phyloP scores from a whole-genome alignment of 768 basidiomycete genomes.

The Gautieria morchelliformis region DNA sequence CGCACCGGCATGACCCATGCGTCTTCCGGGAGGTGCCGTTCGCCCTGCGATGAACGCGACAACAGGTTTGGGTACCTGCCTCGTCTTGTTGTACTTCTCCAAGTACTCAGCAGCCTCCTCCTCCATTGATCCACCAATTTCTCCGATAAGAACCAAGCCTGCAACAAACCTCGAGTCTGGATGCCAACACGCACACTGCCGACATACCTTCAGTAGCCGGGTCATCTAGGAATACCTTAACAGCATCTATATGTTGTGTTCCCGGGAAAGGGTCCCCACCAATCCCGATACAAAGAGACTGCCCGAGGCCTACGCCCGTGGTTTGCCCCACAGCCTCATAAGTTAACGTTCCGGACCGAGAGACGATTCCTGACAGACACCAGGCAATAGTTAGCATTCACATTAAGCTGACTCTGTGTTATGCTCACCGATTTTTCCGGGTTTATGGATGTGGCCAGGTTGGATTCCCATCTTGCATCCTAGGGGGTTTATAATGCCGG shows the following conservation, averaged over 20 bases:
- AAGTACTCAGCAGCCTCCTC: constrained; percentile 98
- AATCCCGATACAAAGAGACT: constrained; percentile 93
- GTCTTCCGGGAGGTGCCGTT: constrained; percentile 93
- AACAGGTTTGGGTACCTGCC: constrained; percentile 82
- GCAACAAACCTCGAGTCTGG: constrained; percentile 9
- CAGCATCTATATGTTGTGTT: constrained; percentile 89
- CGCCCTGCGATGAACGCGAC: constrained; percentile 97
- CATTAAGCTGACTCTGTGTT: background rate
- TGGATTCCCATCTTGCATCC: constrained; percentile 99
- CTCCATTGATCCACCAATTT: constrained; percentile 99
- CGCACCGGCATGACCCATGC: constrained; percentile 98
- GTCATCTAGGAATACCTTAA: constrained; percentile 94
- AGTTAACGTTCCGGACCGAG: constrained; percentile 90
- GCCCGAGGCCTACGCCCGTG: constrained; percentile 89
- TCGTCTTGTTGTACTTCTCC: constrained; percentile 85
- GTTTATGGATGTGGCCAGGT: constrained; percentile 94
- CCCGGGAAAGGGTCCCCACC: constrained; percentile 97
- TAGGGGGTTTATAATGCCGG: constrained; percentile 92
- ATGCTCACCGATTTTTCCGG: constrained; percentile 82
- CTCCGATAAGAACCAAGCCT: constrained; percentile 97
- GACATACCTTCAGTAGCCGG: constrained; percentile 78
- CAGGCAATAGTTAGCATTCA: background rate
- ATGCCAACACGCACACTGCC: background rate
- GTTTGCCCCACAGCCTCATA: constrained; percentile 99
- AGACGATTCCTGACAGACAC: constrained; percentile 65